Base-by-base conservation (phyloP, 2,329 filamentous ascomycete genomes). In the Aureobasidium sp. region DNA sequence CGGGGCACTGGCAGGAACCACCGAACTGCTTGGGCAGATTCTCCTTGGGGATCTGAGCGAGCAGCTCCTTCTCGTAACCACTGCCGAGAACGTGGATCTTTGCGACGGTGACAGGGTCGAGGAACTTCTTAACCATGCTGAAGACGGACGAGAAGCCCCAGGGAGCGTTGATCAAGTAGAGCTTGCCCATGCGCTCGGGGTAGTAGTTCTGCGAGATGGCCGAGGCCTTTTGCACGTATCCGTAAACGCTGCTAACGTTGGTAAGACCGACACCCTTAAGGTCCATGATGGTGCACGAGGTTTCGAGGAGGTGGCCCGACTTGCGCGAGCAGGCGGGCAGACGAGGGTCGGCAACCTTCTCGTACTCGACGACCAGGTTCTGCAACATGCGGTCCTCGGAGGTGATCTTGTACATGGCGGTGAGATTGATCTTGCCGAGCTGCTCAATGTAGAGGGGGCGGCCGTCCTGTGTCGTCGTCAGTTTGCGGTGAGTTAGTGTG, bases 161-260 rank as follows among this genome's bases (percentile, higher is more conserved):
- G 21, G 91, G 91, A 3, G 93, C 90, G 77, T 99, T 99, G 85
- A 99, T 96, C 69, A 99, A 79, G 82, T 96, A 99, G 72, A 99
- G 82, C 77, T 91, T 92, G 70, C 94, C 94, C 62, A 99, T 82
- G 62, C 94, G 89, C 82, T 99, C 94, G 8, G 94, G 94, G 79
- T 99, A 99, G 84, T 97, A 95, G 83, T 97, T 96, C 78, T 97
- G 94, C 65, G 90, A 95, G 77, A 99, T 89, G 73, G 79, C 86
- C 35, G 90, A 94, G 47, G 90, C 91, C 73, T 88, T 84, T 69
- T 84, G 84, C 67, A 99, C 84, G 79, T 96, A 97, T 59, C 84
- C 82, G 79, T 95, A 96, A 61, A 96, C 93, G 63, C 88, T 87
- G 64, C 85, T 82, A 45, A 90, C 86, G 76, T 88, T 94, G 73